Percentiles rank a stretch among this genome's conserved stretches.
These are phyloP conservation scores for Nitzschia palea DNA, from an alignment of 108 stramenopile species.

Conservation along the genomic window DNA sequence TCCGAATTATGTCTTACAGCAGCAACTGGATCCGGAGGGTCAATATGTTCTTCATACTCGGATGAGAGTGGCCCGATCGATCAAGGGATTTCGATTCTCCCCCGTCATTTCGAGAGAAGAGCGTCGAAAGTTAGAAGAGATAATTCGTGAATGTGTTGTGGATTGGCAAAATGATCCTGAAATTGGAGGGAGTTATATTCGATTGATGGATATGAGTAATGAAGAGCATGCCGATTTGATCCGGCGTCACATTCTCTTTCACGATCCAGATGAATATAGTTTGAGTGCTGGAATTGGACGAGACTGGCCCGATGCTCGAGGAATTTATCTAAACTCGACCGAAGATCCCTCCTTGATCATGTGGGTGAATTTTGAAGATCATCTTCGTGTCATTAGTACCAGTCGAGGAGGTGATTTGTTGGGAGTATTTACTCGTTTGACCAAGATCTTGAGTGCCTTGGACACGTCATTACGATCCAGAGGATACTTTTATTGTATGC, in stretches of 20 bases:
- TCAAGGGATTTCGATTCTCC: slow-evolving; percentile 82
- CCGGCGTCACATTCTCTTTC: slow-evolving; percentile 74
- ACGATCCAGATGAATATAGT: slow-evolving; percentile 83
- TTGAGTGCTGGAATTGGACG: slow-evolving; percentile 72
- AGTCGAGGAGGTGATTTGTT: slow-evolving; percentile 86
- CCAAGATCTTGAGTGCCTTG: slow-evolving; percentile 53
- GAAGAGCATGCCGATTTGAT: slow-evolving; percentile 79
- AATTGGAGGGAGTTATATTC: slow-evolving; percentile 63
- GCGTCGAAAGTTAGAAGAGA: slow-evolving; percentile 47
- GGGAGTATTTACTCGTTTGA: slow-evolving; percentile 79
- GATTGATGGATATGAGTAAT: slow-evolving; percentile 81
- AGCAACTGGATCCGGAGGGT: slow-evolving; percentile 67
- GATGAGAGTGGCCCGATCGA: slow-evolving; percentile 82
- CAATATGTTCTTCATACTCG: slow-evolving; percentile 88
- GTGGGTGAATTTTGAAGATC: slow-evolving; percentile 93
- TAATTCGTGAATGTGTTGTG: slow-evolving; percentile 53
- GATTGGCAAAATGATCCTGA: slow-evolving; percentile 44
- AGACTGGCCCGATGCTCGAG: slow-evolving; percentile 91
- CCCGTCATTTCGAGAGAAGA: slow-evolving; percentile 66
- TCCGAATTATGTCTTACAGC: slow-evolving; percentile 58
- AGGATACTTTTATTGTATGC: slow-evolving; percentile 56
- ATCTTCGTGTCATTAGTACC: slow-evolving; percentile 85
- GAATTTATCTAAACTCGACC: slow-evolving; percentile 53
- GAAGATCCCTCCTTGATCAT: slow-evolving; percentile 84
- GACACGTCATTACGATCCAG: slow-evolving; percentile 52